Conservation (phyloP, 2,329 filamentous ascomycete genomes). For the Endothia cerciana region DNA sequence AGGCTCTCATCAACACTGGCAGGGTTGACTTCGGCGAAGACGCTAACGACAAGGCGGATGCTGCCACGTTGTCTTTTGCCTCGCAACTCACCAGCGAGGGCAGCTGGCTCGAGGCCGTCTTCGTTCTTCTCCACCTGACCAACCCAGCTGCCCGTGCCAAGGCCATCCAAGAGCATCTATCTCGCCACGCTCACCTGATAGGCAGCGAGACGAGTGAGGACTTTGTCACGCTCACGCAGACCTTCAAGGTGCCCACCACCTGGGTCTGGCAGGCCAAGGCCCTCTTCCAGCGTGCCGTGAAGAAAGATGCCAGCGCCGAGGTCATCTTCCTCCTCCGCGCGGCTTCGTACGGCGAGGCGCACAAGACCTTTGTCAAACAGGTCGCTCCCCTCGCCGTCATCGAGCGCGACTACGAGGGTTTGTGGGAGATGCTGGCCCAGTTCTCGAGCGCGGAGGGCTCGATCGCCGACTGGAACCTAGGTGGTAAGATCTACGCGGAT, state of each 20-base stretch:
- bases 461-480: slow-evolving; percentile 75
- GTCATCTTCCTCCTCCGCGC: slow-evolving; percentile 82
- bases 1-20: slow-evolving; percentile 60
- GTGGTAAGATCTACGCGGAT: slow-evolving; percentile 76
- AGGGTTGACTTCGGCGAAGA: slow-evolving; percentile 57
- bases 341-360: slow-evolving; percentile 76
- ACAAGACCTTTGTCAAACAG: slow-evolving; percentile 76
- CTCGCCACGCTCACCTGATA: slow-evolving; percentile 70
- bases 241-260: slow-evolving; percentile 69
- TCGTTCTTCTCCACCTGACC: slow-evolving; percentile 78
- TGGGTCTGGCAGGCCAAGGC: slow-evolving; percentile 93
- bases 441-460: slow-evolving; percentile 65
- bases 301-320: slow-evolving; percentile 70
- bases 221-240: slow-evolving; percentile 64
- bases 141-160: slow-evolving; percentile 64
- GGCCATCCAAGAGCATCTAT: slow-evolving; percentile 73
- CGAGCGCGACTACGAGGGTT: slow-evolving; percentile 73
- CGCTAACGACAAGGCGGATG: slow-evolving; percentile 65
- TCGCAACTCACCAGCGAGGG: slow-evolving; percentile 65
- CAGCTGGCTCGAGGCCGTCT: slow-evolving; percentile 72
- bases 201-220: slow-evolving; percentile 58
- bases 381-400: slow-evolving; percentile 85
- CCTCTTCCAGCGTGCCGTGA: slow-evolving; percentile 75
- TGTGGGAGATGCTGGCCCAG: slow-evolving; percentile 70
- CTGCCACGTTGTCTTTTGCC: slow-evolving; percentile 67